Conservation (phyloP, 768 basidiomycete species). For the Mycena maculata region DNA sequence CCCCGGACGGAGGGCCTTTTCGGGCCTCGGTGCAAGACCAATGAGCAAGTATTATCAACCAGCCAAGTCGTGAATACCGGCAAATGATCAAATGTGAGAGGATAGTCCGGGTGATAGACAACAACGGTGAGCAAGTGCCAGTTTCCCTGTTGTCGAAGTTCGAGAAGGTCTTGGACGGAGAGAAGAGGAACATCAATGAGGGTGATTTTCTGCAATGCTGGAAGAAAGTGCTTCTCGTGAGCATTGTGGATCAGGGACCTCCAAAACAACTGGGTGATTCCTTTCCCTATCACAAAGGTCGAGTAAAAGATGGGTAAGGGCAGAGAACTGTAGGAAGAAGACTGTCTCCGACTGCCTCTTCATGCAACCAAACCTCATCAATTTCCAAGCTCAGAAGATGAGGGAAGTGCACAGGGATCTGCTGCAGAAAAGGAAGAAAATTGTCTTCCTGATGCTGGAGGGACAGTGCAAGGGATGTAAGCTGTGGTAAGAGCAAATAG, state of each 20-base stretch:
- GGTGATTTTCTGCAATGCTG: background rate
- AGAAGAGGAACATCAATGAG: background rate
- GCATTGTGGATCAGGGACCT: background rate
- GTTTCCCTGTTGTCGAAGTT: background rate
- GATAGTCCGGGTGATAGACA: background rate
- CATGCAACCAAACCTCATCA: background rate
- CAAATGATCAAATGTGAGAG: too few relatives aligned
- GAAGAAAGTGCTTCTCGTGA: background rate
- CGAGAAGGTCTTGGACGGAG: background rate
- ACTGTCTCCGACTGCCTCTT: background rate
- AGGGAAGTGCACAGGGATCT: background rate
- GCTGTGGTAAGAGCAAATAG: background rate
- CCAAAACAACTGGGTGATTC: background rate
- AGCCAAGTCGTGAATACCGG: too few relatives aligned
- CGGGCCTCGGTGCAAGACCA: too few relatives aligned
- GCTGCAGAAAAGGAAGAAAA: background rate
- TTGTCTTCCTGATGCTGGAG: background rate
- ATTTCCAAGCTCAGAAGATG: background rate
- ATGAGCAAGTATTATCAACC: too few relatives aligned
- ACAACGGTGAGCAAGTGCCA: background rate
- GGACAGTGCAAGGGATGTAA: background rate
- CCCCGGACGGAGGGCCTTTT: too few relatives aligned
- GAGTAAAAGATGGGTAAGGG: background rate
- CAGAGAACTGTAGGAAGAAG: background rate
- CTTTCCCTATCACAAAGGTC: background rate